Percentiles rank a stretch among this genome's conserved stretches.
Evolutionary conservation across 23 red algal species (phyloP).

Genomic region (Rhodosorus marinus): DNA sequence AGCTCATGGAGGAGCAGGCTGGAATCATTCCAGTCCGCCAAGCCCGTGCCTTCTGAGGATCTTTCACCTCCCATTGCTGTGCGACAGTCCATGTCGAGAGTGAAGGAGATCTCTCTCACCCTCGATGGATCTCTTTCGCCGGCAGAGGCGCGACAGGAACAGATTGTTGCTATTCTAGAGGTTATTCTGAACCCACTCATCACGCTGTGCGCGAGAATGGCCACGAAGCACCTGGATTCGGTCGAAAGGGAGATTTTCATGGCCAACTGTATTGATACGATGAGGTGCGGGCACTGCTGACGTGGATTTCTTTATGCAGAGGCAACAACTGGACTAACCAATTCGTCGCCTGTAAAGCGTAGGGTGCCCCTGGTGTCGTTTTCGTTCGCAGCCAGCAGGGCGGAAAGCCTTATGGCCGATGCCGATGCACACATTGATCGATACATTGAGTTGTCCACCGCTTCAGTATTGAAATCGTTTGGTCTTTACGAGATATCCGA

Average conservation of each 20-base stretch:
- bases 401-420: conserved; percentile 23
- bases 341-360: too few relatives aligned
- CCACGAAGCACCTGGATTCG: conserved; percentile 8
- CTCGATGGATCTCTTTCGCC: conserved; percentile 59
- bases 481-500: conserved; percentile 45
- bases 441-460: conserved; percentile 33
- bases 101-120: conserved; percentile 63
- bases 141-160: conserved; percentile 28
- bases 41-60: conserved; percentile 19
- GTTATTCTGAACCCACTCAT: conserved; percentile 56
- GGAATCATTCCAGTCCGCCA: conserved; percentile 22
- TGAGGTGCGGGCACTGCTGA: too few relatives aligned
- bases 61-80: conserved; percentile 51
- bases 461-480: conserved; percentile 15
- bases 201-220: conserved; percentile 31
- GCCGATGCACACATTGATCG: conserved; percentile 59
- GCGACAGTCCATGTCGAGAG: conserved; percentile 37
- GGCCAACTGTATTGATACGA: conserved; percentile 69
- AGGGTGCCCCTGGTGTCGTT: conserved; percentile 35
- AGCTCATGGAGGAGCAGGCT: conserved; percentile 46
- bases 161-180: conserved; percentile 39
- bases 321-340: too few relatives aligned
- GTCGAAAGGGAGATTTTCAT: conserved; percentile 43
- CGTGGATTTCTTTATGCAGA: too few relatives aligned
- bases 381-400: conserved; percentile 44